These are phyloP conservation scores for Nakaseomyces bracarensis DNA, from an alignment of 1,139 yeast species.

Conservation along the genomic window DNA sequence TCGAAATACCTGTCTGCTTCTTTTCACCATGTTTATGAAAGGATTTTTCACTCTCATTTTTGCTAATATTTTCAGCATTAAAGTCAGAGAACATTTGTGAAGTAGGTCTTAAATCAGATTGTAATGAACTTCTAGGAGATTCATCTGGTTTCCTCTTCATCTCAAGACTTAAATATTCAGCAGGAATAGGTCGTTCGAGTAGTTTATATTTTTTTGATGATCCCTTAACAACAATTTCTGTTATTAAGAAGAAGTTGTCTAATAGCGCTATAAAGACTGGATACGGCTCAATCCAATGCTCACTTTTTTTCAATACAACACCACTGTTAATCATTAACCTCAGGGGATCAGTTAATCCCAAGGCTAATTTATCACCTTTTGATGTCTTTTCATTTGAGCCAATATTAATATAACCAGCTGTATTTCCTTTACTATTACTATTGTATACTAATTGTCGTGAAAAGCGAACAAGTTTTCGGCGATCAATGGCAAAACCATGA, in stretches of 20 bases:
- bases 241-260: slow-evolving; percentile 64
- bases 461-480: slow-evolving; percentile 41
- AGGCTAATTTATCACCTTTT: slow-evolving; percentile 31
- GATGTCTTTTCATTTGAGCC: slow-evolving; percentile 25
- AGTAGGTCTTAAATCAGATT: background rate
- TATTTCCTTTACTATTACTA: slow-evolving; percentile 30
- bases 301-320: slow-evolving; percentile 54
- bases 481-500: slow-evolving; percentile 50
- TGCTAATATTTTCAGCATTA: slow-evolving; percentile 18
- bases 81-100: slow-evolving; percentile 16
- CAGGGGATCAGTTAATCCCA: slow-evolving; percentile 48
- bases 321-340: slow-evolving; percentile 57
- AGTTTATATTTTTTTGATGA: slow-evolving; percentile 35
- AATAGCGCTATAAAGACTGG: slow-evolving; percentile 50
- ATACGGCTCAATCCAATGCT: slow-evolving; percentile 46
- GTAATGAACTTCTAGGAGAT: background rate
- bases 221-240: slow-evolving; percentile 38
- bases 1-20: slow-evolving; percentile 12
- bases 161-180: slow-evolving; percentile 51
- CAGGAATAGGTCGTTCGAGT: slow-evolving; percentile 52
- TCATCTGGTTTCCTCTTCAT: slow-evolving; percentile 16
- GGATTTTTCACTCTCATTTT: slow-evolving; percentile 10
- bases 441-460: slow-evolving; percentile 46
- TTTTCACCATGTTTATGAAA: slow-evolving; percentile 13
- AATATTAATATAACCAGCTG: slow-evolving; percentile 28